Evolutionary conservation across 179 eudicot species (phyloP).

Genomic region (Actinidia arguta): DNA sequence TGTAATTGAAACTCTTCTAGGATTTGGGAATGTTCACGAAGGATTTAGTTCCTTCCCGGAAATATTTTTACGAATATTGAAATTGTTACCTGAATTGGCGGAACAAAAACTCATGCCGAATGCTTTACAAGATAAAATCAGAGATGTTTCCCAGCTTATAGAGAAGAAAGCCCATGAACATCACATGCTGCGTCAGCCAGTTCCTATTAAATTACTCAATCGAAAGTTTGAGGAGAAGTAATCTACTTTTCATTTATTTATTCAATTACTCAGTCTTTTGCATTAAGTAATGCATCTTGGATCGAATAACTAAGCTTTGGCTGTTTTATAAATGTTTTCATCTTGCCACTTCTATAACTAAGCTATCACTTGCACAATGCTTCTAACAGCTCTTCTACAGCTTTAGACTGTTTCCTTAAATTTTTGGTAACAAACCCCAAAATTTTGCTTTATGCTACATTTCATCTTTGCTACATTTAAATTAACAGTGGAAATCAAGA

Average conservation of each 20-base stretch:
- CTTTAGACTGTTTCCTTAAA: too few relatives aligned
- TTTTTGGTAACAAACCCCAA: too few relatives aligned
- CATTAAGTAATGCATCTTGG: not conserved
- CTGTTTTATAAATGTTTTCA: not conserved
- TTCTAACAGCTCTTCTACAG: too few relatives aligned
- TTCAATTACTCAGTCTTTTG: not conserved
- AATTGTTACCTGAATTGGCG: slow-evolving; percentile 49
- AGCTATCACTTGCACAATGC: too few relatives aligned
- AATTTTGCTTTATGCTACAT: too few relatives aligned
- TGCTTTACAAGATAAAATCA: slow-evolving; percentile 59
- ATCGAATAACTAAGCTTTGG: not conserved
- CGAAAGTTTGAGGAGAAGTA: slow-evolving; percentile 95
- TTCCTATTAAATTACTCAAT: slow-evolving; percentile 59
- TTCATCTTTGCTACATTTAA: too few relatives aligned
- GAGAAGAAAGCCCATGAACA: slow-evolving; percentile 56
- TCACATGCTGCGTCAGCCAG: slow-evolving; percentile 68
- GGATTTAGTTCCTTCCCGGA: slow-evolving; percentile 84
- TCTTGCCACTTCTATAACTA: too few relatives aligned
- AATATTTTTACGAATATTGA: slow-evolving; percentile 59
- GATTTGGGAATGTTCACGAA: slow-evolving; percentile 56
- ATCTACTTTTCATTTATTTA: slow-evolving; percentile 13
- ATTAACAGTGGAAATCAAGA: too few relatives aligned
- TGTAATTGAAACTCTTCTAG: slow-evolving; percentile 62
- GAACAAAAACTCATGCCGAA: slow-evolving; percentile 58
- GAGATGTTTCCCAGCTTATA: slow-evolving; percentile 51